Evolutionary conservation across 2,329 filamentous ascomycete genomes (phyloP).

Genomic region (Pseudonectria foliicola): DNA sequence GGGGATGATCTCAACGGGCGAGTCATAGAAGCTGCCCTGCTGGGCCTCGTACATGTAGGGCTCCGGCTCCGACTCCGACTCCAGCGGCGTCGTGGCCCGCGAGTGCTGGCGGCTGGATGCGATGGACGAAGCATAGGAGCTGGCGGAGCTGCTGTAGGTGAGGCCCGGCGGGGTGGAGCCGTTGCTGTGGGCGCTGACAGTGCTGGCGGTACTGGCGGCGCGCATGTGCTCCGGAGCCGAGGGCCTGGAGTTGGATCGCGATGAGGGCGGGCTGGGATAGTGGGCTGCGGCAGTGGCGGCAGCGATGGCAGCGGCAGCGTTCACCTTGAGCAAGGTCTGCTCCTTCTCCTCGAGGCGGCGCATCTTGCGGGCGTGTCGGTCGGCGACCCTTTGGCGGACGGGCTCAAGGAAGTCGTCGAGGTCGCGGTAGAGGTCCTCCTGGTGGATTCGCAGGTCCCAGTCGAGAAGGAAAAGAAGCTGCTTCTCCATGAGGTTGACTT

Average conservation of each 20-base stretch:
- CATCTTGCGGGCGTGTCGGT: slow-evolving; percentile 43
- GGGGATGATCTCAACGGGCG: slow-evolving; percentile 40
- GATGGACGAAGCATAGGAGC: slow-evolving; percentile 42
- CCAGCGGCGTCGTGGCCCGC: slow-evolving; percentile 46
- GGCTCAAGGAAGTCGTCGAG: slow-evolving; percentile 84
- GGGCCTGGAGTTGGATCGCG: slow-evolving; percentile 36
- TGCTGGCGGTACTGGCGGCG: slow-evolving; percentile 26
- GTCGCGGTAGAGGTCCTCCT: slow-evolving; percentile 79
- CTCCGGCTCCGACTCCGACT: slow-evolving; percentile 36
- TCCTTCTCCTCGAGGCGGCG: slow-evolving; percentile 40
- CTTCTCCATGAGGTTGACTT: slow-evolving; percentile 99
- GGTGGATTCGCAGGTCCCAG: slow-evolving; percentile 83
- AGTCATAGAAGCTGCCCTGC: slow-evolving; percentile 40
- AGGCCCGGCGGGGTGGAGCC: slow-evolving; percentile 41
- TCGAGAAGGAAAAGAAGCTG: slow-evolving; percentile 91
- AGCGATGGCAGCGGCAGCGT: not conserved
- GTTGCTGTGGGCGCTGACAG: slow-evolving; percentile 25
- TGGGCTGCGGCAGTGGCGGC: slow-evolving; percentile 30
- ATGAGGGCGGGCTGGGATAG: slow-evolving; percentile 41
- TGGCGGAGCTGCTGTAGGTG: slow-evolving; percentile 41
- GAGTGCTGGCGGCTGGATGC: slow-evolving; percentile 42
- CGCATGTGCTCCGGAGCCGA: slow-evolving; percentile 34
- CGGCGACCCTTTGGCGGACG: slow-evolving; percentile 57
- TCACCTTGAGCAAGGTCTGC: too few species aligned
- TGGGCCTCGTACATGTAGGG: slow-evolving; percentile 34